Evolutionary conservation across 495 filamentous ascomycete species (phyloP).

Genomic region (Xylaria nigripes): DNA sequence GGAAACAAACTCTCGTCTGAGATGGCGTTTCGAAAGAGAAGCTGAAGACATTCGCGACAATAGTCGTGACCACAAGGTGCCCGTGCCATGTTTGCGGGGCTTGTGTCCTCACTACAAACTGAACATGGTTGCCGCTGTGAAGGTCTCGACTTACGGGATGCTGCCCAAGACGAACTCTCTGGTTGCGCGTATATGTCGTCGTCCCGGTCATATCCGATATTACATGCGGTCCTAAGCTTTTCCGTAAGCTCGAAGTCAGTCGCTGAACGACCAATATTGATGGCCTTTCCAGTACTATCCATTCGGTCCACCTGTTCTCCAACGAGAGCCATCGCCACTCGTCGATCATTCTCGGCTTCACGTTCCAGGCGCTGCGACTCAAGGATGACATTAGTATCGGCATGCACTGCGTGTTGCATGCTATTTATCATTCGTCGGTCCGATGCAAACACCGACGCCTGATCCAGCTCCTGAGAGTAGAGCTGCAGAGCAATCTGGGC

Average conservation of each 20-base stretch:
- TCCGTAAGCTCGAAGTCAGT: conserved; percentile 2
- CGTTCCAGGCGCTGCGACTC: conserved; percentile 16
- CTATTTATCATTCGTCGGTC: conserved; percentile 29
- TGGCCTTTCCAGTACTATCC: background rate
- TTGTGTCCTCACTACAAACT: conserved; percentile 14
- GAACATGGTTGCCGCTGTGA: background rate
- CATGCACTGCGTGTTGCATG: conserved; percentile 24
- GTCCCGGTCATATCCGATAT: background rate
- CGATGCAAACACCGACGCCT: conserved; percentile 4
- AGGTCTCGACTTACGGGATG: conserved; percentile 2
- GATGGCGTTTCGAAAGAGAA: conserved; percentile 33
- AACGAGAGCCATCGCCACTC: background rate
- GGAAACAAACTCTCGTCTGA: conserved; percentile 45
- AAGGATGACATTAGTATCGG: conserved; percentile 20
- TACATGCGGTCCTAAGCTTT: conserved; percentile 4
- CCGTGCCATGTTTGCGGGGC: conserved; percentile 5
- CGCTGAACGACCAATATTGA: background rate
- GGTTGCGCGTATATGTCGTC: background rate
- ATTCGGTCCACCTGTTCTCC: background rate
- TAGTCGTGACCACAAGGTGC: conserved; percentile 38
- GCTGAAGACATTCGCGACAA: conserved; percentile 37
- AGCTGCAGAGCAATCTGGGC: conserved; percentile 21
- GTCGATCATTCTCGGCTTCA: conserved; percentile 15
- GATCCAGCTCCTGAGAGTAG: conserved; percentile 22
- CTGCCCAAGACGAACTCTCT: conserved; percentile 20